phyloP scores from a whole-genome alignment of 1,284 basidiomycete species.

The Thelephora terrestris region DNA sequence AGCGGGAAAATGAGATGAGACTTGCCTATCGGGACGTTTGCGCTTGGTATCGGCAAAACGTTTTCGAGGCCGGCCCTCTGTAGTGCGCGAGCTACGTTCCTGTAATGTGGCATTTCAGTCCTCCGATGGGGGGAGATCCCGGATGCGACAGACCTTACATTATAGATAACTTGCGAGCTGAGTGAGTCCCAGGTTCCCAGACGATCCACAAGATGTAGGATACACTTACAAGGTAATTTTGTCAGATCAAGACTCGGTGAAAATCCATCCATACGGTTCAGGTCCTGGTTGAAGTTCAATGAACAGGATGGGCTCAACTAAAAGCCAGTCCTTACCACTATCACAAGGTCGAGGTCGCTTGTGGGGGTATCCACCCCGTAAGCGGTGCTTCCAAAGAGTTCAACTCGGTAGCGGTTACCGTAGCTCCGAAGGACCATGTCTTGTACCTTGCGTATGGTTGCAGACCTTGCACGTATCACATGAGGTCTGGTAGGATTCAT shows the following conservation, averaged over 20 bases:
- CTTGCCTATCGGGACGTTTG: constrained; percentile 44
- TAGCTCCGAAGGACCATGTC: constrained; percentile 6
- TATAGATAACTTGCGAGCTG: constrained; percentile 8
- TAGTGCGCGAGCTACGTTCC: constrained; percentile 24
- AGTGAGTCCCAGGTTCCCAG: not conserved
- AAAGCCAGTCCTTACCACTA: constrained; percentile 13
- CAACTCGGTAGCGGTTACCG: constrained; percentile 10
- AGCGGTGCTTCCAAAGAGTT: constrained; percentile 17
- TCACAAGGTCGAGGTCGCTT: constrained; percentile 19
- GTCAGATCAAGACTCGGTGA: not conserved
- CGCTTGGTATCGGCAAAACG: constrained; percentile 23
- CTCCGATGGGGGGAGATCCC: not conserved
- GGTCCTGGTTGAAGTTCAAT: constrained; percentile 7
- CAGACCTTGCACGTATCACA: not conserved
- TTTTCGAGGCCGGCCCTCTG: constrained; percentile 26
- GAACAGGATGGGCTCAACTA: not conserved
- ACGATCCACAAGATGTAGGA: not conserved
- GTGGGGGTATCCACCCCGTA: constrained; percentile 13
- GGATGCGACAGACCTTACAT: constrained; percentile 7
- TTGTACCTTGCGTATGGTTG: constrained; percentile 6
- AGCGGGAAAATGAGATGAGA: constrained; percentile 1
- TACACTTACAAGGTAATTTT: not conserved
- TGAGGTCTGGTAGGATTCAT: not conserved
- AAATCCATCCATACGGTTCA: constrained; percentile 5
- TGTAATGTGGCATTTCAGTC: constrained; percentile 10